Conservation (phyloP, 2,329 filamentous ascomycete genomes). For the Monosporascus ibericus region DNA sequence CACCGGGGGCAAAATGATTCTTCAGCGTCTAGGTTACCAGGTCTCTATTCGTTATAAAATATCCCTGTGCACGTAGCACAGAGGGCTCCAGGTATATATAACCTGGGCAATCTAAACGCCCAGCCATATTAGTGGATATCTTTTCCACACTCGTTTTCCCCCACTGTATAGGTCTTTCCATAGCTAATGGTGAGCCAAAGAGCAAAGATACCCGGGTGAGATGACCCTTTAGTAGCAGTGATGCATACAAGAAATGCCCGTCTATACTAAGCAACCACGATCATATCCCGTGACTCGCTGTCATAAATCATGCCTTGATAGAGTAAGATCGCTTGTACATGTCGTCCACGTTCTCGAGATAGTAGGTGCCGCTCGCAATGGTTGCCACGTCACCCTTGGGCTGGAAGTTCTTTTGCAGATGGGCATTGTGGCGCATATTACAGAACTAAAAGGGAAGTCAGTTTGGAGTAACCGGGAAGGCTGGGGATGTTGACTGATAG, state of each 20-base stretch:
- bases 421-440: constrained; percentile 73
- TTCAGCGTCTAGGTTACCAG: neutral
- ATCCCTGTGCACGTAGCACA: constrained; percentile 10
- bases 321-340: constrained; percentile 80
- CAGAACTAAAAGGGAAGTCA: constrained; percentile 54
- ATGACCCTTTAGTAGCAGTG: too few relatives aligned
- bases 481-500: neutral
- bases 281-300: constrained; percentile 12
- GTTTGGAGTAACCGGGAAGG: constrained; percentile 1
- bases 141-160: constrained; percentile 7
- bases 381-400: constrained; percentile 64
- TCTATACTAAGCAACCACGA: constrained; percentile 18
- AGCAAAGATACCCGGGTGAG: too few relatives aligned
- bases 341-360: constrained; percentile 73
- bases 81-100: constrained; percentile 23
- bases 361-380: constrained; percentile 65
- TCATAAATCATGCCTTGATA: constrained; percentile 57
- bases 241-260: constrained; percentile 7
- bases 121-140: constrained; percentile 15
- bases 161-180: constrained; percentile 14
- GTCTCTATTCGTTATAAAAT: constrained; percentile 16
- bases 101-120: constrained; percentile 13
- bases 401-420: constrained; percentile 73
- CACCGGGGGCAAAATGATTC: too few relatives aligned
- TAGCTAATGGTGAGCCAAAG: constrained; percentile 10